Evolutionary conservation across 2,329 filamentous ascomycete species (phyloP).

Genomic region (Xylaria sp.): DNA sequence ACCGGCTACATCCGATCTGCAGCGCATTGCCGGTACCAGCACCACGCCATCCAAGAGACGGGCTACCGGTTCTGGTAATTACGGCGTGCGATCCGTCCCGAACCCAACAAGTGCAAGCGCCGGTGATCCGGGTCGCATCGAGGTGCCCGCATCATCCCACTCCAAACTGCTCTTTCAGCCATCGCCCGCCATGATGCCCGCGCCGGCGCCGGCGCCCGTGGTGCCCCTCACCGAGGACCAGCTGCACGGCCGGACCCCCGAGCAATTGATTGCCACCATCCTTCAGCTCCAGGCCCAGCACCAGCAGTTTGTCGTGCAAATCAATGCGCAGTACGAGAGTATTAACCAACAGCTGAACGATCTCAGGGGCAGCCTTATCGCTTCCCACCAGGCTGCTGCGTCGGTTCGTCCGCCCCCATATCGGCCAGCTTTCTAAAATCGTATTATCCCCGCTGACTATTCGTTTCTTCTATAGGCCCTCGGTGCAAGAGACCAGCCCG

Average conservation of each 20-base stretch:
- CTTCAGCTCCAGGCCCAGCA: conserved; percentile 50
- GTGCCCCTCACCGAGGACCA: conserved; percentile 48
- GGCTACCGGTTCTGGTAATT: conserved; percentile 42
- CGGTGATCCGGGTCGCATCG: conserved; percentile 22
- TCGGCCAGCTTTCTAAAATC: not conserved
- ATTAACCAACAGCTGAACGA: conserved; percentile 50
- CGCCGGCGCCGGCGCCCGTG: conserved; percentile 35
- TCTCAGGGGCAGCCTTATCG: conserved; percentile 47
- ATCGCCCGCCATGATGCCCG: conserved; percentile 39
- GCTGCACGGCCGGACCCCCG: conserved; percentile 47
- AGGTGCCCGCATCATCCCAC: conserved; percentile 27
- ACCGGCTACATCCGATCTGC: conserved; percentile 50
- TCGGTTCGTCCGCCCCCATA: conserved; percentile 43
- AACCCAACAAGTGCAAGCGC: conserved; percentile 30
- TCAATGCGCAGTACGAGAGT: conserved; percentile 49
- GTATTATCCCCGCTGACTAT: conserved; percentile 33
- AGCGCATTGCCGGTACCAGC: conserved; percentile 48
- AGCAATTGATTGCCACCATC: conserved; percentile 51
- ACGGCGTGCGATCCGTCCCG: conserved; percentile 39
- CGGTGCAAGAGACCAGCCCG: conserved; percentile 39
- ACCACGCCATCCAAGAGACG: conserved; percentile 49
- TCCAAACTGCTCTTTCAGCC: conserved; percentile 40
- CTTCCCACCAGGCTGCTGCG: conserved; percentile 48
- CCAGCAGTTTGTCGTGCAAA: conserved; percentile 48
- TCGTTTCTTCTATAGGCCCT: conserved; percentile 39